phyloP scores from a whole-genome alignment of 208 protist species.

The Acanthamoeba sp. region DNA sequence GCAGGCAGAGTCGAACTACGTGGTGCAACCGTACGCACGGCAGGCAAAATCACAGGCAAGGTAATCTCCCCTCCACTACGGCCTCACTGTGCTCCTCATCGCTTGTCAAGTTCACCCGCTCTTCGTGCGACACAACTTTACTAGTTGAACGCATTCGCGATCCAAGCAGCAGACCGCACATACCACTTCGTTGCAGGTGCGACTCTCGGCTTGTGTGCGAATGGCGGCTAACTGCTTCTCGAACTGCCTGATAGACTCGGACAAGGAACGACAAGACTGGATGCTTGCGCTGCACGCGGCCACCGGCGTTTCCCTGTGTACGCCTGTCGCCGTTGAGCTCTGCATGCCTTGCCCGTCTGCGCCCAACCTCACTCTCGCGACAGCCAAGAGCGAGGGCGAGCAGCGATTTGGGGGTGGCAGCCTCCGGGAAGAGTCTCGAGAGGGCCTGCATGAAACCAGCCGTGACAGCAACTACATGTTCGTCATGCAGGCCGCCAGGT shows the following conservation, averaged over 20 bases:
- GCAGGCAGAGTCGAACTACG: neutral
- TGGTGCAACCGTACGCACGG: neutral
- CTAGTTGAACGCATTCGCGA: neutral
- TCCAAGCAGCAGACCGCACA: neutral
- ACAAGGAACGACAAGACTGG: constrained; percentile 9
- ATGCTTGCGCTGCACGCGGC: constrained; percentile 1
- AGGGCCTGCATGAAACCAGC: neutral
- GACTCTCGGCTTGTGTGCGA: neutral
- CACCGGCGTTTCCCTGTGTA: neutral
- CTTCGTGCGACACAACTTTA: neutral
- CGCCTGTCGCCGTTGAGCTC: neutral
- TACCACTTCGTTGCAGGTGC: neutral
- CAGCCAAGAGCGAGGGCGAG: neutral
- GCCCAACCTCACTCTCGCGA: no score
- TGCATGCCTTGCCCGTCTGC: no score
- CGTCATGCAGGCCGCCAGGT: neutral
- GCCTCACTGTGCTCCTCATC: no score
- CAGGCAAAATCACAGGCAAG: neutral
- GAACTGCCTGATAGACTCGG: neutral
- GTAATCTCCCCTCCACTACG: neutral
- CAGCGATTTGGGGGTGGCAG: neutral
- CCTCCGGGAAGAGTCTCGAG: neutral
- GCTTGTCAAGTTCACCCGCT: neutral
- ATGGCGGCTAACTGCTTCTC: neutral
- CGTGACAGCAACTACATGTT: neutral